A percentile compares a stretch with the other conserved stretches of the same genome.
Conservation (phyloP, 2,329 filamentous ascomycete species). For the Onygenales sp. region DNA sequence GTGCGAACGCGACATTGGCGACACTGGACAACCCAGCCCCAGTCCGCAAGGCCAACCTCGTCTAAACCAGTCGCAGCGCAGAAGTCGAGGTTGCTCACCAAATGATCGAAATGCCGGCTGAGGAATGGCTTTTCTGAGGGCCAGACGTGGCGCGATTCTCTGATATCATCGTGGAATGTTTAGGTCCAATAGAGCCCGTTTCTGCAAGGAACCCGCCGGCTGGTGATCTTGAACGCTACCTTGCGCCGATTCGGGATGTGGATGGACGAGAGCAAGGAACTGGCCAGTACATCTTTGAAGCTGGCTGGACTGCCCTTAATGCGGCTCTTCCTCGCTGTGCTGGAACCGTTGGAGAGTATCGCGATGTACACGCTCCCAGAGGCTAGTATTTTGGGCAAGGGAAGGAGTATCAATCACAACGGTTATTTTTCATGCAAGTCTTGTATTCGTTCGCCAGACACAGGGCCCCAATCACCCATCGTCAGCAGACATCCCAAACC, state of each 20-base stretch:
- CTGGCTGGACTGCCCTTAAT: background rate
- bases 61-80: constrained; percentile 6
- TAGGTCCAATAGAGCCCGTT: constrained; percentile 6
- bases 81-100: constrained; percentile 2
- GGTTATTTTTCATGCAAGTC: background rate
- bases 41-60: constrained; percentile 1
- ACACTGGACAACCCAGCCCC: background rate
- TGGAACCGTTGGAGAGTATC: background rate
- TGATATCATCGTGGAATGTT: constrained; percentile 9
- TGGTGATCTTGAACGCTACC: background rate
- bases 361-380: background rate
- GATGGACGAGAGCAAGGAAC: background rate
- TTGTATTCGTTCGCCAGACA: too few species aligned
- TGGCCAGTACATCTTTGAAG: background rate
- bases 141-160: constrained; percentile 6
- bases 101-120: constrained; percentile 3
- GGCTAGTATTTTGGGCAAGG: background rate
- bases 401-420: background rate
- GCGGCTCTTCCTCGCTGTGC: background rate
- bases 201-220: constrained; percentile 11
- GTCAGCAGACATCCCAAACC: too few species aligned
- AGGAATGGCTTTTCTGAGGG: background rate
- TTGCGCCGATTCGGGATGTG: background rate
- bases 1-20: background rate
- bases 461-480: too few species aligned